Conservation (phyloP, 2,329 filamentous ascomycete species). For the Gyromitra esculenta region DNA sequence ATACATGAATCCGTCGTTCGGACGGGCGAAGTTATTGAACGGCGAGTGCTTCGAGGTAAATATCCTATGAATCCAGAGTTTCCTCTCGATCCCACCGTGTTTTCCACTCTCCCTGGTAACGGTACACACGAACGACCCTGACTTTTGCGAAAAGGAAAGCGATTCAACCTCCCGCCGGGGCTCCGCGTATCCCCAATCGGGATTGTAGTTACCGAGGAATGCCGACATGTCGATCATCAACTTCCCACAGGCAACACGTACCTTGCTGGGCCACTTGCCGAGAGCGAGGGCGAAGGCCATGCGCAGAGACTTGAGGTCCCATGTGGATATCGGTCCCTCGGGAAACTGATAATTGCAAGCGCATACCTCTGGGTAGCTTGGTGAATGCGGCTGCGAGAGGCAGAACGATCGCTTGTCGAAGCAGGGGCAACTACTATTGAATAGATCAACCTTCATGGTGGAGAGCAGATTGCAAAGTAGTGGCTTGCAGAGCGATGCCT, state of each 20-base stretch:
- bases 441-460: conserved; percentile 37
- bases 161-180: conserved; percentile 38
- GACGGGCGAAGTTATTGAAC: conserved; percentile 30
- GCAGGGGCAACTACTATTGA: conserved; percentile 23
- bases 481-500: conserved; percentile 51
- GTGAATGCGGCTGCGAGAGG: not conserved
- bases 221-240: conserved; percentile 51
- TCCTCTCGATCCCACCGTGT: conserved; percentile 22
- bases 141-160: conserved; percentile 38
- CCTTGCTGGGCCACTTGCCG: conserved; percentile 54
- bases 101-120: conserved; percentile 29
- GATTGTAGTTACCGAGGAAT: conserved; percentile 19
- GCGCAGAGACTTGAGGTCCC: conserved; percentile 51
- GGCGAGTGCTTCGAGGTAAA: conserved; percentile 36
- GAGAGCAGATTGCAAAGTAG: conserved; percentile 52
- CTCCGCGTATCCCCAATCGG: conserved; percentile 44
- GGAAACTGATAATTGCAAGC: conserved; percentile 42
- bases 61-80: conserved; percentile 48
- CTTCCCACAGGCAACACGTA: conserved; percentile 54
- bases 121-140: conserved; percentile 45
- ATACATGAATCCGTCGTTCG: conserved; percentile 31
- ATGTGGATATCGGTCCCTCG: conserved; percentile 33
- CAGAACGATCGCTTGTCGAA: conserved; percentile 40
- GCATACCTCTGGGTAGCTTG: conserved; percentile 26
- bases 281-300: conserved; percentile 53